Conservation (phyloP, 2,329 filamentous ascomycete genomes). For the Microcyclospora pomicola region DNA sequence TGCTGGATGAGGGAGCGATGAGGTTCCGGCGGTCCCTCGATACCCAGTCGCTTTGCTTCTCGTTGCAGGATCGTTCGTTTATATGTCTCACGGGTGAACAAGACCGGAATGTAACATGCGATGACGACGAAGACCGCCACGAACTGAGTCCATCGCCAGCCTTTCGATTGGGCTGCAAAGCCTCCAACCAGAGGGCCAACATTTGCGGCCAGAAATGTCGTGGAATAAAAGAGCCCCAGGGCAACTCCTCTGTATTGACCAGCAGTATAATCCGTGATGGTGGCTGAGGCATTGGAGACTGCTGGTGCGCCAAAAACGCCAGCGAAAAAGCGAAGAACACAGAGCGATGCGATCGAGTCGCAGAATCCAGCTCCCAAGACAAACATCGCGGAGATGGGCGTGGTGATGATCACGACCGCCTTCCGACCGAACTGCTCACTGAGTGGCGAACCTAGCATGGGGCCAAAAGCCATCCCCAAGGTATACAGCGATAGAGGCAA, state of each 20-base stretch:
- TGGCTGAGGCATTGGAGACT: constrained; percentile 18
- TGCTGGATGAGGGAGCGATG: constrained; percentile 4
- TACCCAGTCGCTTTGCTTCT: constrained; percentile 14
- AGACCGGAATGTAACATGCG: constrained; percentile 16
- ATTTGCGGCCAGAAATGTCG: constrained; percentile 15
- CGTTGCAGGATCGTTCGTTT: constrained; percentile 21
- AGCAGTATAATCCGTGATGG: constrained; percentile 20
- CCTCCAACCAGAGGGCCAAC: constrained; percentile 27
- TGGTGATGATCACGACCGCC: constrained; percentile 23
- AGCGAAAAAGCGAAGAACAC: constrained; percentile 32
- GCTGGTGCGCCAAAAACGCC: constrained; percentile 28
- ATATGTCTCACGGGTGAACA: constrained; percentile 20
- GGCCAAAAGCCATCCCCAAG: constrained; percentile 25
- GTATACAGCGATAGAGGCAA: constrained; percentile 25
- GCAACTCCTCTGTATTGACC: constrained; percentile 15
- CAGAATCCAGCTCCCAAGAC: constrained; percentile 21
- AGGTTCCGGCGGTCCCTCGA: constrained; percentile 7
- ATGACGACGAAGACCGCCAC: constrained; percentile 19
- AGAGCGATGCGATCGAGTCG: constrained; percentile 9
- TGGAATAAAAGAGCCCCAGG: constrained; percentile 17
- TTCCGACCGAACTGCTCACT: constrained; percentile 25
- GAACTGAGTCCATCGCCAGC: constrained; percentile 25
- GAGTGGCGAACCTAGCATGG: constrained; percentile 23
- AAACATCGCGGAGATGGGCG: constrained; percentile 24
- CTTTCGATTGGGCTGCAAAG: constrained; percentile 16